Evolutionary conservation across 352 stramenopile species (phyloP), one percentile per base, ranked within the genome.

Genomic region (Pythium monospermum): DNA sequence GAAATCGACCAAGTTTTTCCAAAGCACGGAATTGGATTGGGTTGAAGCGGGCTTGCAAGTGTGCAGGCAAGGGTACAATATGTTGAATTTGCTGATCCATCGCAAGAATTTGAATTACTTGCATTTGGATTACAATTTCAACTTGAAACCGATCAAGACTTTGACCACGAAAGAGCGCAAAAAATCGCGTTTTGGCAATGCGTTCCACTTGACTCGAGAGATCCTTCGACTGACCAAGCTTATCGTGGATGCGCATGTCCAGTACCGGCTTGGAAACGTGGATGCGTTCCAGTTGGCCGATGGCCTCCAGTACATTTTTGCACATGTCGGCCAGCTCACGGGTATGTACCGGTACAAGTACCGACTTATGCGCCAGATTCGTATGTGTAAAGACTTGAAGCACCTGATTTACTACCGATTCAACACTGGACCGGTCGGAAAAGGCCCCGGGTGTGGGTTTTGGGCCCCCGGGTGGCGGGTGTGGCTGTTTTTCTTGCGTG

Each of bases 71-170:
- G 97, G 97, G 23, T 98, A 99, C 84, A 99, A 99, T 70, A 99
- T 99, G 89, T 81, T 99, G 26, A 99, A 99, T 66, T 67, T 99
- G 46, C 69, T 99, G 23, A 99, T 99, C 59, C 96, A 99, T 62
- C 85, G 97, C 42, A 99, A 99, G 69, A 98, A 98, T 63, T 71
- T 99, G 15, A 99, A 99, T 66, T 99, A 99, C 67, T 73, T 99
- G 30, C 97, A 99, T 75, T 81, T 99, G 58, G 97, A 99, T 70
- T 99, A 99, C 87, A 99, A 99, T 67, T 99, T 99, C 67, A 99
- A 99, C 74, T 68, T 99, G n/a, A 99, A 99, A 72, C 97, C 97
- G 4, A 99, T 98, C 72, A 99, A 99, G 82, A 99, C 97, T 27
- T 75, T 99, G 49, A 99, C 97, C 11, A 99, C 97, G 2, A 99